phyloP scores from a whole-genome alignment of 208 protist genomes.

The Trypanosoma boissoni region DNA sequence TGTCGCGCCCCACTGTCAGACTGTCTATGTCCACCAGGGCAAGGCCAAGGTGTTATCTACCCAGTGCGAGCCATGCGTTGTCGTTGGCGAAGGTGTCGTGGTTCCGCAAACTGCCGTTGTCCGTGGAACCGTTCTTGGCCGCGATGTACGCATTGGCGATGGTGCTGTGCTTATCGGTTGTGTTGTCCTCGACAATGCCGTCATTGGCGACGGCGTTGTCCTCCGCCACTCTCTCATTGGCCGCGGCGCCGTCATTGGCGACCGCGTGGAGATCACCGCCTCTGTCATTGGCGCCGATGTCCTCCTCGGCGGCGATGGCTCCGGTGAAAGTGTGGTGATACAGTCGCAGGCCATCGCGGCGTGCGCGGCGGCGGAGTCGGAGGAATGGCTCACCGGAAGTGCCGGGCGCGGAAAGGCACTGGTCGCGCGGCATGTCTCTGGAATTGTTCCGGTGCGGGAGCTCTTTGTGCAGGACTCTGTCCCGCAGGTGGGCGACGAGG shows the following conservation, averaged over 20 bases:
- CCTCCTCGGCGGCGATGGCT: slow-evolving; percentile 16
- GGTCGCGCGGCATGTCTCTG: slow-evolving; percentile 28
- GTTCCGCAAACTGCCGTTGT: slow-evolving; percentile 50
- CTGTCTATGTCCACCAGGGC: slow-evolving; percentile 66
- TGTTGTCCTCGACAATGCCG: slow-evolving; percentile 64
- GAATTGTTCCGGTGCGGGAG: slow-evolving; percentile 35
- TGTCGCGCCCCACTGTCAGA: slow-evolving; percentile 57
- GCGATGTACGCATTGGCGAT: slow-evolving; percentile 55
- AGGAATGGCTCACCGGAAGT: slow-evolving; percentile 37
- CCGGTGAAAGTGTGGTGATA: slow-evolving; percentile 9
- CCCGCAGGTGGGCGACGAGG: slow-evolving; percentile 13
- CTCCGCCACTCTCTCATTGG: slow-evolving; percentile 66
- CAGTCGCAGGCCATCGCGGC: slow-evolving; percentile 9
- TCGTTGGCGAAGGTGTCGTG: slow-evolving; percentile 59
- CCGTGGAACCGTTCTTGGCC: slow-evolving; percentile 49
- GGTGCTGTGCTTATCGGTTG: slow-evolving; percentile 47
- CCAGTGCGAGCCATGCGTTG: slow-evolving; percentile 45
- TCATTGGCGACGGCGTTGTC: slow-evolving; percentile 48
- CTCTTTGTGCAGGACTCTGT: slow-evolving; percentile 69
- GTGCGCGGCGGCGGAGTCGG: slow-evolving; percentile 6
- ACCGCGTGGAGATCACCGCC: slow-evolving; percentile 45
- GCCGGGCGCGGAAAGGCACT: slow-evolving; percentile 34
- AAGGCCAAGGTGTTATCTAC: slow-evolving; percentile 21
- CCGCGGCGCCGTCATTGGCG: slow-evolving; percentile 35
- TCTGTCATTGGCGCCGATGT: slow-evolving; percentile 53